Percentiles rank a stretch among this genome's conserved stretches.
Evolutionary conservation across 2,329 filamentous ascomycete species (phyloP).

Genomic region (Calonectria leucothoes): DNA sequence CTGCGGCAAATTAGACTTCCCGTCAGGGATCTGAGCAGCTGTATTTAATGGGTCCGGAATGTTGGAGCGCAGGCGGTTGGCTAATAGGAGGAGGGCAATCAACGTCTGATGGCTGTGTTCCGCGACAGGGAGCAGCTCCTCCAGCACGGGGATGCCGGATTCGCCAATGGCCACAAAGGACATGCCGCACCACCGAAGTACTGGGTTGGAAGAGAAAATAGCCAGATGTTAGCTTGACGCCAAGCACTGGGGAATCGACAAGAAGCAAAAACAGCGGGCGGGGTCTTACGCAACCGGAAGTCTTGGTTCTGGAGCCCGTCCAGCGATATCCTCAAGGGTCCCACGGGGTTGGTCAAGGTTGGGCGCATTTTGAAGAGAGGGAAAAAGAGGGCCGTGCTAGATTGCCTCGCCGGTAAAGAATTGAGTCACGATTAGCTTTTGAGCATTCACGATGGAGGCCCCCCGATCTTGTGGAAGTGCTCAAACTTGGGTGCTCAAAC

Average conservation of each 20-base stretch:
- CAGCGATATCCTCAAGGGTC: neutral
- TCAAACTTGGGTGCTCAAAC: neutral
- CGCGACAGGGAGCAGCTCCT: conserved; percentile 2
- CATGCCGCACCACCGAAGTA: neutral
- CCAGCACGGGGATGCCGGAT: neutral
- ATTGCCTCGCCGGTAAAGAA: neutral
- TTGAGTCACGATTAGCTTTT: neutral
- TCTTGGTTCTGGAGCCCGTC: conserved; percentile 3
- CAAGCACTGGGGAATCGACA: neutral
- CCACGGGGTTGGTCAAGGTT: neutral
- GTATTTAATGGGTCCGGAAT: neutral
- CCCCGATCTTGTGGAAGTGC: neutral
- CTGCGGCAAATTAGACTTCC: conserved; percentile 1
- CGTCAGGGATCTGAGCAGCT: neutral
- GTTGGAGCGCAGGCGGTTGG: neutral
- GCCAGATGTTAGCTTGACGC: neutral
- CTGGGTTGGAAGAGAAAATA: neutral
- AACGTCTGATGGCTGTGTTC: conserved; percentile 1
- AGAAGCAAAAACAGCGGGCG: neutral
- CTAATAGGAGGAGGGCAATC: neutral
- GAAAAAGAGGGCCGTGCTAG: neutral
- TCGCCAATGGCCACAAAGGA: neutral
- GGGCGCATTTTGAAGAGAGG: neutral
- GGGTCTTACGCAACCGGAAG: conserved; percentile 5
- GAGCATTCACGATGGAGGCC: neutral